These are phyloP conservation scores for Neurospora sp. DNA, from an alignment of 495 filamentous ascomycete genomes.

Conservation along the genomic window DNA sequence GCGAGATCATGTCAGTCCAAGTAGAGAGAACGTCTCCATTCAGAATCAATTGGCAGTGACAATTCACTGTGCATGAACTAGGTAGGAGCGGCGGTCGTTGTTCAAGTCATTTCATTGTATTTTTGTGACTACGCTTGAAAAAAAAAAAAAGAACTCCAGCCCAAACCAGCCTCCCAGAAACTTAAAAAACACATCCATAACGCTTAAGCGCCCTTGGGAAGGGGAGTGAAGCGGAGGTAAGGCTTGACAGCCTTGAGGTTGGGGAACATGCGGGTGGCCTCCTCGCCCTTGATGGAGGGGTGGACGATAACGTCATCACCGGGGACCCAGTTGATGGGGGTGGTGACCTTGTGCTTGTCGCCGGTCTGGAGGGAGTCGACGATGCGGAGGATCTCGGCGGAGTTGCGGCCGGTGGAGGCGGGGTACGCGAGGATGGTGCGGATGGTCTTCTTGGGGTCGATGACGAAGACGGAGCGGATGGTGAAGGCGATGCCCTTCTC, in stretches of 20 bases:
- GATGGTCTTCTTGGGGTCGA: constrained; percentile 97
- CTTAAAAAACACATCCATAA: neutral
- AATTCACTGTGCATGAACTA: neutral
- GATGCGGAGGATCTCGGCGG: constrained; percentile 88
- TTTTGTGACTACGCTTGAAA: neutral
- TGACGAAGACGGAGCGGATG: constrained; percentile 97
- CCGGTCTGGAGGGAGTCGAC: constrained; percentile 95
- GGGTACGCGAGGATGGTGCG: constrained; percentile 94
- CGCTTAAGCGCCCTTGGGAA: constrained; percentile 41
- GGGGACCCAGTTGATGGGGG: constrained; percentile 84
- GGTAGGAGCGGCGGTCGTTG: neutral
- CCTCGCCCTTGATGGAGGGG: constrained; percentile 73
- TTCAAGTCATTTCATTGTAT: neutral
- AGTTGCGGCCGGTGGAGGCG: constrained; percentile 93
- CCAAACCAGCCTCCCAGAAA: neutral
- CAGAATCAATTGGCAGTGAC: neutral
- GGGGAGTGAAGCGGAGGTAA: constrained; percentile 65
- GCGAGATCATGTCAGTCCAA: neutral
- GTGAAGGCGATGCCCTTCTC: constrained; percentile 95
- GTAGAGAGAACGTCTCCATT: neutral
- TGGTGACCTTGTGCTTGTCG: constrained; percentile 92
- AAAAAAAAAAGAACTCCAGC: neutral
- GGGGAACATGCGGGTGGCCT: constrained; percentile 85
- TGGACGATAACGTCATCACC: constrained; percentile 95
- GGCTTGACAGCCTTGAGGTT: constrained; percentile 91